phyloP scores from a whole-genome alignment of 1,284 basidiomycete genomes.

The Ganoderma resinaceum region DNA sequence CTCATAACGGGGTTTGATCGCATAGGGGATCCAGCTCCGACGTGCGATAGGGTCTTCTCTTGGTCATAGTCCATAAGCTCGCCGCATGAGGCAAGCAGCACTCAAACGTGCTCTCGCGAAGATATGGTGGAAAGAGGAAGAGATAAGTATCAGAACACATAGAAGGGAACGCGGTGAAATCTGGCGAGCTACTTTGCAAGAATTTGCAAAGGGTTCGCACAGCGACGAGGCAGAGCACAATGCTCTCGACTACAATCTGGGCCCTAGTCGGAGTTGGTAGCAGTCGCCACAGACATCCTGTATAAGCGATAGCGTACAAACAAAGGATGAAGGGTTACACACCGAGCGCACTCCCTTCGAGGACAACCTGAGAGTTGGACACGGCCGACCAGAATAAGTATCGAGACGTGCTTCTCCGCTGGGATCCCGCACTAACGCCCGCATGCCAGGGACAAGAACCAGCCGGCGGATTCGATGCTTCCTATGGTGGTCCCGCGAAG shows the following conservation, averaged over 20 bases:
- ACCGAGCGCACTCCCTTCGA: neutral
- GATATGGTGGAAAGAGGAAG: neutral
- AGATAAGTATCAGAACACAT: neutral
- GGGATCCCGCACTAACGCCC: conserved; percentile 21
- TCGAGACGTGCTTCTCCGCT: conserved; percentile 20
- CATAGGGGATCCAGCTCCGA: neutral
- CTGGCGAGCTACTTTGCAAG: neutral
- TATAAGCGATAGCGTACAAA: conserved; percentile 16
- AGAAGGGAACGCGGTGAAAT: neutral
- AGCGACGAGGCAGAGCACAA: conserved; percentile 9
- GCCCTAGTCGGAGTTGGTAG: neutral
- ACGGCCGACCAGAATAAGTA: conserved; percentile 17
- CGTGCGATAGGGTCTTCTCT: neutral
- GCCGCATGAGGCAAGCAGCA: neutral
- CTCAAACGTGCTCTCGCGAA: neutral
- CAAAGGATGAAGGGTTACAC: conserved; percentile 17
- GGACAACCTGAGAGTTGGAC: conserved; percentile 6
- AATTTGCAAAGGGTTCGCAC: conserved; percentile 1
- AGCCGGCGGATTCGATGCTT: conserved; percentile 1
- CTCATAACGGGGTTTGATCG: neutral
- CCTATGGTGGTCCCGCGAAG: conserved; percentile 25
- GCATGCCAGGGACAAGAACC: conserved; percentile 7
- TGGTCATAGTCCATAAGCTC: neutral
- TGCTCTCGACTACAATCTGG: neutral
- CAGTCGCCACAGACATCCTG: conserved; percentile 2